Evolutionary conservation across 495 filamentous ascomycete genomes (phyloP).

Genomic region (Parathielavia appendiculata): DNA sequence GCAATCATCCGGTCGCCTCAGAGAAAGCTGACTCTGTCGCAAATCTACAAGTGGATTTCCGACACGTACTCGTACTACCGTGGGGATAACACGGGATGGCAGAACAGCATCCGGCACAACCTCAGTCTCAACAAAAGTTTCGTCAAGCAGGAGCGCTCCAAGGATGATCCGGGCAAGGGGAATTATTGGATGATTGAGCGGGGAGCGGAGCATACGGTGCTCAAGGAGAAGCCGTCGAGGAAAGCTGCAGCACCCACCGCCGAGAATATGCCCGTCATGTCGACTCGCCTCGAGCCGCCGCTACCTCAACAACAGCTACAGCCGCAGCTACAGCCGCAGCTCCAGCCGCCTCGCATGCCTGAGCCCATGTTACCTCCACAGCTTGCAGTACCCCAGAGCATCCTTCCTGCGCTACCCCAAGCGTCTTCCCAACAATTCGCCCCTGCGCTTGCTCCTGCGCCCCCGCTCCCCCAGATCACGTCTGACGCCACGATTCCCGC

Average conservation of each 20-base stretch:
- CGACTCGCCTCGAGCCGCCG: constrained; percentile 40
- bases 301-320: constrained; percentile 22
- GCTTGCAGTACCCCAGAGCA: constrained; percentile 23
- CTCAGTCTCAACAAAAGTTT: constrained; percentile 98
- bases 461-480: constrained; percentile 56
- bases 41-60: constrained; percentile 99
- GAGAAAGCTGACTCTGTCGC: constrained; percentile 80
- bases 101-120: constrained; percentile 98
- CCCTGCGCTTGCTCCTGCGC: constrained; percentile 23
- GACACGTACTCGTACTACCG: constrained; percentile 88
- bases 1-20: constrained; percentile 84
- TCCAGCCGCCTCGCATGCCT: constrained; percentile 15
- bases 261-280: constrained; percentile 47
- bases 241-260: constrained; percentile 39
- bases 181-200: constrained; percentile 92
- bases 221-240: constrained; percentile 70
- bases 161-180: constrained; percentile 97
- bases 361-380: constrained; percentile 32
- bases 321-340: background rate
- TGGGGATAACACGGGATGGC: constrained; percentile 81
- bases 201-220: constrained; percentile 81
- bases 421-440: constrained; percentile 21
- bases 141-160: constrained; percentile 89
- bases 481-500: constrained; percentile 94
- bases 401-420: constrained; percentile 34